These are phyloP conservation scores for Botryococcus braunii DNA, from an alignment of 163 green algal species.

Conservation along the genomic window DNA sequence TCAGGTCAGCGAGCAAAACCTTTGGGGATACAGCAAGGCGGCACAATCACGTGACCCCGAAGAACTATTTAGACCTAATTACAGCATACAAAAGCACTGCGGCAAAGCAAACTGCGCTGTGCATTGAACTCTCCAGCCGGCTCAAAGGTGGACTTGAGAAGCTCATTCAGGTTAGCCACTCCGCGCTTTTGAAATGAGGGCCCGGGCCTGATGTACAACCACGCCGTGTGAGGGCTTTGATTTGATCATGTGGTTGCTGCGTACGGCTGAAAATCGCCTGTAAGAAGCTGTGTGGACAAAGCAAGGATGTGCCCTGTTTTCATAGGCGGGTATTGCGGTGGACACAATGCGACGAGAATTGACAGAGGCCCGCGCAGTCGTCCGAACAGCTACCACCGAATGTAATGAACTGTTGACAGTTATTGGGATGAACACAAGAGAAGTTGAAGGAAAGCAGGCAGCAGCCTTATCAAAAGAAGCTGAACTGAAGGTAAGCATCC, in stretches of 20 bases:
- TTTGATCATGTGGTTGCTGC: too few species aligned
- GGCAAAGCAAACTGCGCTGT: not conserved
- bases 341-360: constrained; percentile 75
- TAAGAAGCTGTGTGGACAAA: too few species aligned
- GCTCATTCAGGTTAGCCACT: too few species aligned
- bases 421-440: constrained; percentile 61
- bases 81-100: constrained; percentile 47
- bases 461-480: constrained; percentile 62
- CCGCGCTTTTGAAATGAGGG: too few species aligned
- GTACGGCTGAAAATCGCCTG: too few species aligned
- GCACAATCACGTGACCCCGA: constrained; percentile 84
- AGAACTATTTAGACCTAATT: constrained; percentile 92
- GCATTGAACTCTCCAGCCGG: constrained; percentile 3
- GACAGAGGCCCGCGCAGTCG: constrained; percentile 66
- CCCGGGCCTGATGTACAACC: too few species aligned
- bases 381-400: constrained; percentile 67
- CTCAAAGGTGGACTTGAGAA: too few species aligned
- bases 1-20: constrained; percentile 44
- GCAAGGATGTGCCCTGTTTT: too few species aligned
- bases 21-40: constrained; percentile 66
- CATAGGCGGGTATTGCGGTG: constrained; percentile 67
- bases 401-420: constrained; percentile 70
- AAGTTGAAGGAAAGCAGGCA: constrained; percentile 68
- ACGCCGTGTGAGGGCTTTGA: too few species aligned
- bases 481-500: constrained; percentile 45